A percentile compares a stretch with the other conserved stretches of the same genome.
Conservation (phyloP, 2,329 filamentous ascomycete species). For the Septoria linicola region DNA sequence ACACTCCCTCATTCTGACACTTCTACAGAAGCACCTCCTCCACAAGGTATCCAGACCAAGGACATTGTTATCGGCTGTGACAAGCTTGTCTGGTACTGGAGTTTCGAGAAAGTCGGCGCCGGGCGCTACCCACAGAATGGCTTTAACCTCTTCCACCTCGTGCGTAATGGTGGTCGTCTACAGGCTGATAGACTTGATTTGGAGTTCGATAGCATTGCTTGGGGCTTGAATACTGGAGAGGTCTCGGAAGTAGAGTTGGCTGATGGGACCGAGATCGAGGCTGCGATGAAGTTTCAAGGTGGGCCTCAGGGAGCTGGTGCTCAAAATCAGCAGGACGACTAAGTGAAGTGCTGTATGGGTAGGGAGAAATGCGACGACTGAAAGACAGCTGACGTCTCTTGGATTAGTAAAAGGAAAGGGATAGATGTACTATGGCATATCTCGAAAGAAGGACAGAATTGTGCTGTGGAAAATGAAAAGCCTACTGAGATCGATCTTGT, state of each 20-base stretch:
- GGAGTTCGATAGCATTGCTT: constrained; percentile 18
- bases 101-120: constrained; percentile 15
- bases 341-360: neutral
- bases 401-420: too few species aligned
- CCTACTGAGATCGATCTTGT: too few species aligned
- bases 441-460: neutral
- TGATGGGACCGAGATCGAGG: neutral
- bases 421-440: too few species aligned
- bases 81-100: constrained; percentile 24
- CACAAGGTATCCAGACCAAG: constrained; percentile 12
- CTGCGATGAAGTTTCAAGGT: neutral
- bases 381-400: too few species aligned
- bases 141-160: constrained; percentile 21
- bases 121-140: constrained; percentile 19
- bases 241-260: neutral
- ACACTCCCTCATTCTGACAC: neutral
- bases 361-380: too few species aligned
- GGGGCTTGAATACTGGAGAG: constrained; percentile 9
- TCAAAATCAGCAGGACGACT: too few species aligned
- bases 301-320: neutral
- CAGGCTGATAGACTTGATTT: constrained; percentile 10
- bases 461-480: too few species aligned
- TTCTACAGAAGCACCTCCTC: constrained; percentile 9
- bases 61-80: constrained; percentile 19
- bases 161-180: neutral